phyloP scores from a whole-genome alignment of 176 grass and related monocot species.

The Paspalum notatum region DNA sequence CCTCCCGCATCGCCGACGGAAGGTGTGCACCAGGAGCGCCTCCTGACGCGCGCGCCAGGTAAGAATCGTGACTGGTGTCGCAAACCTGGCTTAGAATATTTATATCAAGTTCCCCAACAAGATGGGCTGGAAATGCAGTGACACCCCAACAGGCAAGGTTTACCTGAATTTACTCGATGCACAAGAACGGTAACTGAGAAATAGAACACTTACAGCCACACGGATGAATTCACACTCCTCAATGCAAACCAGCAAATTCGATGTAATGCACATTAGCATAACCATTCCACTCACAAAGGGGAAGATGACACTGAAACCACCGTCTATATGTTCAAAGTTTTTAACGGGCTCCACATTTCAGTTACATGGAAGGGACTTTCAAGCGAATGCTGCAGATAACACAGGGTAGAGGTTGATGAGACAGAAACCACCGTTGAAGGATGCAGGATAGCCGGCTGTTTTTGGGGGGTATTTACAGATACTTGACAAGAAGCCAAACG shows the following conservation, averaged over 20 bases:
- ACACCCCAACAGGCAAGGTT: not conserved
- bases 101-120: no score
- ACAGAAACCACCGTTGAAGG: not conserved
- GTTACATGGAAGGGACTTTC: not conserved
- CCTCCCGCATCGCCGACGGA: no score
- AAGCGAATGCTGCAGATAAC: not conserved
- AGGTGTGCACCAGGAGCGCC: no score
- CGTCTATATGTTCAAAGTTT: slow-evolving; percentile 6
- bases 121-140: no score
- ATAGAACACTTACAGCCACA: not conserved
- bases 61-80: no score
- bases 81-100: no score
- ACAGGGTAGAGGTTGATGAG: not conserved
- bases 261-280: slow-evolving; percentile 29
- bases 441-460: not conserved
- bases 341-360: slow-evolving; percentile 42
- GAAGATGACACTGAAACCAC: slow-evolving; percentile 34
- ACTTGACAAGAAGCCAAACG: slow-evolving; percentile 85
- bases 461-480: slow-evolving; percentile 54
- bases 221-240: not conserved
- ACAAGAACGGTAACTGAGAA: not conserved
- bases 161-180: not conserved
- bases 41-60: no score
- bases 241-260: not conserved
- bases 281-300: slow-evolving; percentile 1